These are phyloP conservation scores for Rhynchosporium agropyri DNA, from an alignment of 2,329 filamentous ascomycete genomes.

Conservation along the genomic window DNA sequence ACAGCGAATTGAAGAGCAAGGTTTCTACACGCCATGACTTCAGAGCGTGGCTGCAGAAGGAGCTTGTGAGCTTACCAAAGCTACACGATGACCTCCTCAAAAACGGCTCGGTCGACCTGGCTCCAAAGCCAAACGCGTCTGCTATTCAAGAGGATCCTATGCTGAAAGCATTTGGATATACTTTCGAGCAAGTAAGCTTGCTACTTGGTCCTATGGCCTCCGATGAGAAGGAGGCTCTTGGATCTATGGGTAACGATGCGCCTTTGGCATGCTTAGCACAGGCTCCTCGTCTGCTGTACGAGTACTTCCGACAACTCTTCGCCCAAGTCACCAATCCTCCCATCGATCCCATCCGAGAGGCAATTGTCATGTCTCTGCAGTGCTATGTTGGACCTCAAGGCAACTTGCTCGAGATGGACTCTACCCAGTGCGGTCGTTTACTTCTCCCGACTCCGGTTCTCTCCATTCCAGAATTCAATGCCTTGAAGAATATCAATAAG, in stretches of 20 bases:
- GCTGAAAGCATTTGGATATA: slow-evolving; percentile 88
- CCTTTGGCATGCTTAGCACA: slow-evolving; percentile 90
- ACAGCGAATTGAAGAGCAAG: slow-evolving; percentile 85
- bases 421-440: slow-evolving; percentile 83
- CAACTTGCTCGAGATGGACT: slow-evolving; percentile 91
- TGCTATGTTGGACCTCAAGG: slow-evolving; percentile 96
- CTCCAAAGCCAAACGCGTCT: slow-evolving; percentile 66
- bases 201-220: slow-evolving; percentile 94
- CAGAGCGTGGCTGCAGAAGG: slow-evolving; percentile 81
- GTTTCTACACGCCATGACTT: slow-evolving; percentile 89
- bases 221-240: slow-evolving; percentile 94
- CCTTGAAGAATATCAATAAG: slow-evolving; percentile 74
- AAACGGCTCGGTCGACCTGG: slow-evolving; percentile 64
- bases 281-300: slow-evolving; percentile 84
- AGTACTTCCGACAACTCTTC: slow-evolving; percentile 98
- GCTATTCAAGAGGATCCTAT: slow-evolving; percentile 82
- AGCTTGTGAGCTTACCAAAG: slow-evolving; percentile 79
- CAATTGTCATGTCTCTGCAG: slow-evolving; percentile 96
- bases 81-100: slow-evolving; percentile 65
- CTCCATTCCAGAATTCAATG: slow-evolving; percentile 88
- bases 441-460: slow-evolving; percentile 87
- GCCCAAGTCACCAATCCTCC: slow-evolving; percentile 97
- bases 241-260: slow-evolving; percentile 97
- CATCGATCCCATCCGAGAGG: slow-evolving; percentile 95
- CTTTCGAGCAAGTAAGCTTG: slow-evolving; percentile 91